Evolutionary conservation across 441 rosid genomes (phyloP).

Genomic region (Arabidopsis lyrata): DNA sequence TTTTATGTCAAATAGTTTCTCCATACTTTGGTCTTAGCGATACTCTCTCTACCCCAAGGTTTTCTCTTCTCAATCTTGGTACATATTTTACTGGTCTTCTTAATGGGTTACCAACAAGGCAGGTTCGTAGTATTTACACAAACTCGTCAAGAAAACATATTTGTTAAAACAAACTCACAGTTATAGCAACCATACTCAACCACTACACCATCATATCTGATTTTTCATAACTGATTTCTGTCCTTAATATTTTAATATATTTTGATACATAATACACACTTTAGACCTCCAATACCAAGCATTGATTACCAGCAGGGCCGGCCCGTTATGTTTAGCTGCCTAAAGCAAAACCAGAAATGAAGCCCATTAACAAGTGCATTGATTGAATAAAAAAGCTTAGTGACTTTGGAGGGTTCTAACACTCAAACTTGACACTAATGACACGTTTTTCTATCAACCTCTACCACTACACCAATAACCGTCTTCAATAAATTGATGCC

Average conservation of each 20-base stretch:
- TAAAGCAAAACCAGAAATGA: too few relatives aligned
- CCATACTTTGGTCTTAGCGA: not conserved
- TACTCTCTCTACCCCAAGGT: not conserved
- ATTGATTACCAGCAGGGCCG: too few relatives aligned
- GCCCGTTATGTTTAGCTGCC: too few relatives aligned
- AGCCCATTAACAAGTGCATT: too few relatives aligned
- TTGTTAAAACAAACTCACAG: not conserved
- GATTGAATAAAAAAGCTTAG: too few relatives aligned
- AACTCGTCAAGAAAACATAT: not conserved
- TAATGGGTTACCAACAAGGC: not conserved
- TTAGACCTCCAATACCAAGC: not conserved
- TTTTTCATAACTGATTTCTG: not conserved
- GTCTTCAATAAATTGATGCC: too few relatives aligned
- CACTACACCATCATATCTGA: not conserved
- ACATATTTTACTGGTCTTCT: not conserved
- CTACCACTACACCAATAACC: too few relatives aligned
- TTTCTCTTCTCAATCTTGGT: not conserved
- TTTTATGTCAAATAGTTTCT: not conserved
- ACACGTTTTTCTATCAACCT: too few relatives aligned
- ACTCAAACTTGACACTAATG: too few relatives aligned
- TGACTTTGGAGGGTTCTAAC: too few relatives aligned
- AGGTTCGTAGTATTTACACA: not conserved
- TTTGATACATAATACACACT: not conserved
- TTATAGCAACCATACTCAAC: not conserved
- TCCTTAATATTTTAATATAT: not conserved